Evolutionary conservation across 306 rosid species (phyloP).

Genomic region (Castanopsis chinensis): DNA sequence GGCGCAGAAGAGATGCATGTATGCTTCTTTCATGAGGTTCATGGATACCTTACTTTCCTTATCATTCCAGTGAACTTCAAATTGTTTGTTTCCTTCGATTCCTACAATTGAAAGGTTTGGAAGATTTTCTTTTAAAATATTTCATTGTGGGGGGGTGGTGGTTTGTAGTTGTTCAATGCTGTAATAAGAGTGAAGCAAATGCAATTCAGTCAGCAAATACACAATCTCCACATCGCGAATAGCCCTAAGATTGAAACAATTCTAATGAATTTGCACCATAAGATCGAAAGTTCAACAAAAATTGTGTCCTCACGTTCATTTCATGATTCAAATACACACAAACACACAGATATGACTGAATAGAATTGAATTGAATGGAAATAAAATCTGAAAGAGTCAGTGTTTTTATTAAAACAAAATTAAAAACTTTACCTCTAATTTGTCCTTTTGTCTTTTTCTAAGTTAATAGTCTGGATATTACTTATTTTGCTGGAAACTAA

Average conservation of each 20-base stretch:
- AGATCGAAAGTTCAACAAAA: too few species aligned
- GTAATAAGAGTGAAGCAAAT: constrained; percentile 8
- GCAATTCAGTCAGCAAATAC: constrained; percentile 60
- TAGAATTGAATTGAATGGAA: too few species aligned
- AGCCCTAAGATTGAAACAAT: constrained; percentile 37
- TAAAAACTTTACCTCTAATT: too few species aligned
- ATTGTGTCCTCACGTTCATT: too few species aligned
- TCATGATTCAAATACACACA: too few species aligned
- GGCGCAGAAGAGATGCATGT: constrained; percentile 51
- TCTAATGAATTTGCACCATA: too few species aligned
- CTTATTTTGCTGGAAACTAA: too few species aligned
- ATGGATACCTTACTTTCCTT: constrained; percentile 23
- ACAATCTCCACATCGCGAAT: constrained; percentile 70
- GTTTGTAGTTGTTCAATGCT: constrained; percentile 50
- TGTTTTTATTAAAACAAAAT: too few species aligned
- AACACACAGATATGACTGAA: too few species aligned
- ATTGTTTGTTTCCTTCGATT: constrained; percentile 30
- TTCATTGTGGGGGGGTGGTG: constrained; percentile 39
- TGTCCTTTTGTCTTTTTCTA: too few species aligned
- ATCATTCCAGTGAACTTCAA: constrained; percentile 50
- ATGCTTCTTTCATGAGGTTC: constrained; percentile 36
- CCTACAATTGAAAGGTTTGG: constrained; percentile 49
- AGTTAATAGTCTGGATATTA: too few species aligned
- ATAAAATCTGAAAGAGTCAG: too few species aligned
- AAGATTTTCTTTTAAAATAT: constrained; percentile 45